Evolutionary conservation across 768 basidiomycete species (phyloP).

Genomic region (Agrocybe praecox): DNA sequence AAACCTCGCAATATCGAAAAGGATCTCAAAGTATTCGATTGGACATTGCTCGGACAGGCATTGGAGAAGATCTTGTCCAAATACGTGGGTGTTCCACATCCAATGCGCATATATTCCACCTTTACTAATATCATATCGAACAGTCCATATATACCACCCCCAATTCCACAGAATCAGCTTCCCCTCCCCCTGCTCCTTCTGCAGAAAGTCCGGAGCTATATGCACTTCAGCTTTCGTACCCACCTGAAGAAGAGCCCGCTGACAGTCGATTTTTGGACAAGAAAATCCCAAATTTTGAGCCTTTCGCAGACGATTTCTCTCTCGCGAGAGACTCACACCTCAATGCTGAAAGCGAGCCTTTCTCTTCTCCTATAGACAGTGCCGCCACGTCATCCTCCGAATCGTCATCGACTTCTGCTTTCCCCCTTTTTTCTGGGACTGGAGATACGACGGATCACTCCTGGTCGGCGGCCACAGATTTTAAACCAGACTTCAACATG

Average conservation of each 20-base stretch:
- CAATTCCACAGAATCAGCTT: constrained; percentile 26
- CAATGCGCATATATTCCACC: not conserved
- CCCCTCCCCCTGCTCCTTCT: constrained; percentile 29
- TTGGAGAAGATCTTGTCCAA: constrained; percentile 81
- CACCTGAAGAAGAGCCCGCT: constrained; percentile 21
- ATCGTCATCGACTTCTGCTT: constrained; percentile 24
- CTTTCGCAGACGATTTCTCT: constrained; percentile 23
- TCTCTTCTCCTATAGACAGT: constrained; percentile 37
- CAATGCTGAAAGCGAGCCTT: constrained; percentile 21
- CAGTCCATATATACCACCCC: constrained; percentile 54
- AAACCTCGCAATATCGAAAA: constrained; percentile 98
- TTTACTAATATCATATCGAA: constrained; percentile 3
- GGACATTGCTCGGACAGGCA: constrained; percentile 70
- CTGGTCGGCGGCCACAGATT: constrained; percentile 14
- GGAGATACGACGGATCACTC: constrained; percentile 9
- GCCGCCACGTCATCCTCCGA: constrained; percentile 24
- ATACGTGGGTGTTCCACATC: constrained; percentile 59
- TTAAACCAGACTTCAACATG: constrained; percentile 18
- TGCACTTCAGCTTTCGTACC: constrained; percentile 28
- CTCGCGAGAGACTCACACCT: not conserved
- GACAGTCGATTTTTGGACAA: constrained; percentile 24
- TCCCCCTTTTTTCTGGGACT: constrained; percentile 18
- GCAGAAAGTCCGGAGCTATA: constrained; percentile 29
- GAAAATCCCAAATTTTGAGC: constrained; percentile 28
- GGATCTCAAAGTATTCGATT: constrained; percentile 88